Percentiles rank a stretch among this genome's conserved stretches.
Conservation (phyloP, 2,329 filamentous ascomycete species). For the Pseudocercospora eumusae region DNA sequence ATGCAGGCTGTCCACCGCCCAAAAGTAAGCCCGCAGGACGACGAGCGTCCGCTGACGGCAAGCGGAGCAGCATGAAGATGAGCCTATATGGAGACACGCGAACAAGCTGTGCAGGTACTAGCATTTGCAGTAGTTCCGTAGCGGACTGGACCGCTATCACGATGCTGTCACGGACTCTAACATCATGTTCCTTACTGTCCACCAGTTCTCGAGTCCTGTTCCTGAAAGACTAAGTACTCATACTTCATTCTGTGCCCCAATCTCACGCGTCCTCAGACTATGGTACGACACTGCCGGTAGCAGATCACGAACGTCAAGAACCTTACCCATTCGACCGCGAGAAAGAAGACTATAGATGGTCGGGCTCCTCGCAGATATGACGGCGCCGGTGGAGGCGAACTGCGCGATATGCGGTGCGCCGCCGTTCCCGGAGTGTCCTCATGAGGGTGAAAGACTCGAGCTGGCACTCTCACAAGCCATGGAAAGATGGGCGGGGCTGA, state of each 20-base stretch:
- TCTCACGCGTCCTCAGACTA: conserved; percentile 1
- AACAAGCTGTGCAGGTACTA: conserved; percentile 23
- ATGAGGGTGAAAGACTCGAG: conserved; percentile 39
- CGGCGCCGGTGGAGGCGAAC: conserved; percentile 34
- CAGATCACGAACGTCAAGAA: not conserved
- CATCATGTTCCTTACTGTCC: conserved; percentile 16
- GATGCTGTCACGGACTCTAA: conserved; percentile 1
- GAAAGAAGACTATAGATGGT: conserved; percentile 25
- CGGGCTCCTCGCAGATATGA: conserved; percentile 25
- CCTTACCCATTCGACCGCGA: not conserved
- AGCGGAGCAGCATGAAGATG: conserved; percentile 19
- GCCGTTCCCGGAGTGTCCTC: conserved; percentile 38
- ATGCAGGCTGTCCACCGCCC: conserved; percentile 20
- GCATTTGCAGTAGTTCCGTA: conserved; percentile 22
- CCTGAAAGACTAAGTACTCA: conserved; percentile 17
- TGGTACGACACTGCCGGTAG: conserved; percentile 2
- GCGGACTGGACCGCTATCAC: conserved; percentile 12
- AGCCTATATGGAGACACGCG: conserved; percentile 26
- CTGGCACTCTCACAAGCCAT: conserved; percentile 38
- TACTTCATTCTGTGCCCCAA: conserved; percentile 8
- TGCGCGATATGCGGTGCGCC: conserved; percentile 43
- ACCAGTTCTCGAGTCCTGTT: conserved; percentile 15
- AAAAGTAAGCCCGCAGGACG: conserved; percentile 17
- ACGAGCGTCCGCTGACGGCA: conserved; percentile 14
- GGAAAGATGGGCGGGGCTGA: conserved; percentile 35